Percentiles rank a stretch among this genome's conserved stretches.
These are phyloP conservation scores for Daldinia sp. DNA, from an alignment of 2,329 filamentous ascomycete genomes.

Conservation along the genomic window DNA sequence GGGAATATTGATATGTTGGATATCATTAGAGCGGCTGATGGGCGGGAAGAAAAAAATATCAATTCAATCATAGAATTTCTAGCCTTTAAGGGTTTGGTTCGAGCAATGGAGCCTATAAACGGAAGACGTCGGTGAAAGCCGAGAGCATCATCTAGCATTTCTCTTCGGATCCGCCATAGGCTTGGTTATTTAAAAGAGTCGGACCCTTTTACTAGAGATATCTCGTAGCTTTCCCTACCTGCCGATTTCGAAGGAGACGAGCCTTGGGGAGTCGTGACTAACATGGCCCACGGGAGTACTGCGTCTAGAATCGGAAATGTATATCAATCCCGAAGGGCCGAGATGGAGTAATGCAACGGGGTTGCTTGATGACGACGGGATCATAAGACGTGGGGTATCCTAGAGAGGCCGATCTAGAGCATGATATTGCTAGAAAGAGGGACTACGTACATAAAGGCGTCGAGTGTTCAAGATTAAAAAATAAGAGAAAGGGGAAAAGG, in stretches of 20 bases:
- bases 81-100: background rate
- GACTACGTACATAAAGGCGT: background rate
- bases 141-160: background rate
- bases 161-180: background rate
- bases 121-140: background rate
- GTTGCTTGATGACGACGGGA: slow-evolving; percentile 39
- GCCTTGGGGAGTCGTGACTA: slow-evolving; percentile 31
- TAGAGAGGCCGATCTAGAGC: slow-evolving; percentile 1
- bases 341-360: slow-evolving; percentile 38
- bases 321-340: slow-evolving; percentile 28
- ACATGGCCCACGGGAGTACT: slow-evolving; percentile 32
- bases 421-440: background rate
- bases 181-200: background rate
- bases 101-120: background rate
- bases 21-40: background rate
- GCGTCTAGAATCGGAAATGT: slow-evolving; percentile 26
- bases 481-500: background rate
- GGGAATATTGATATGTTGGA: background rate
- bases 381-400: slow-evolving; percentile 40
- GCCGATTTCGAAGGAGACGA: slow-evolving; percentile 49
- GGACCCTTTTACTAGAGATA: slow-evolving; percentile 38
- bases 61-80: background rate
- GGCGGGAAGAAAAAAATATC: background rate
- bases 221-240: slow-evolving; percentile 58
- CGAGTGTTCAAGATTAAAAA: background rate